phyloP scores from a whole-genome alignment of 257 asterid genomes.

The Rauvolfia tetraphylla region DNA sequence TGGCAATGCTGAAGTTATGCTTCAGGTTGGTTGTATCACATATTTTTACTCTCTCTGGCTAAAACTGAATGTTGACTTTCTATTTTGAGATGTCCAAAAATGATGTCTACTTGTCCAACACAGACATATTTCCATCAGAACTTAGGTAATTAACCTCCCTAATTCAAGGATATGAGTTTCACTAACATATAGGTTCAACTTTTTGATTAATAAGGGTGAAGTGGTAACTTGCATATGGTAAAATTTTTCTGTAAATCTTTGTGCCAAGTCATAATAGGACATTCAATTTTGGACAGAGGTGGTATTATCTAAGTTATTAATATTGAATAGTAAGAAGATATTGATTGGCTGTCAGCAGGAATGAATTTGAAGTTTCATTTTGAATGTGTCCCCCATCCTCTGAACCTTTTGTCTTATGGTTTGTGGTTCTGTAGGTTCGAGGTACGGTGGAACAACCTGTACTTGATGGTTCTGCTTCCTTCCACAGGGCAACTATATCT shows the following conservation, averaged over 20 bases:
- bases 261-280: too few species aligned
- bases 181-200: too few species aligned
- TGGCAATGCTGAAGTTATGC: constrained; percentile 95
- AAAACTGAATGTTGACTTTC: too few species aligned
- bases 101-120: too few species aligned
- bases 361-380: neutral
- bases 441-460: constrained; percentile 98
- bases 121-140: too few species aligned
- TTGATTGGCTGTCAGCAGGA: neutral
- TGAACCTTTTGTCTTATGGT: constrained; percentile 18
- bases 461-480: constrained; percentile 95
- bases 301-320: neutral
- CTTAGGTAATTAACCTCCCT: too few species aligned
- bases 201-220: too few species aligned
- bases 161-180: too few species aligned
- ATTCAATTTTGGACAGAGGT: too few species aligned
- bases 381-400: neutral
- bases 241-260: too few species aligned
- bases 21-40: constrained; percentile 58
- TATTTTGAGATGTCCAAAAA: too few species aligned
- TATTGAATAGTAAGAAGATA: neutral
- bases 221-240: too few species aligned
- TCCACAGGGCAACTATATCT: constrained; percentile 91
- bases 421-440: constrained; percentile 57
- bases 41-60: neutral